Evolutionary conservation across 2,329 filamentous ascomycete genomes (phyloP).

Genomic region (Aphanoascus verrucosus): DNA sequence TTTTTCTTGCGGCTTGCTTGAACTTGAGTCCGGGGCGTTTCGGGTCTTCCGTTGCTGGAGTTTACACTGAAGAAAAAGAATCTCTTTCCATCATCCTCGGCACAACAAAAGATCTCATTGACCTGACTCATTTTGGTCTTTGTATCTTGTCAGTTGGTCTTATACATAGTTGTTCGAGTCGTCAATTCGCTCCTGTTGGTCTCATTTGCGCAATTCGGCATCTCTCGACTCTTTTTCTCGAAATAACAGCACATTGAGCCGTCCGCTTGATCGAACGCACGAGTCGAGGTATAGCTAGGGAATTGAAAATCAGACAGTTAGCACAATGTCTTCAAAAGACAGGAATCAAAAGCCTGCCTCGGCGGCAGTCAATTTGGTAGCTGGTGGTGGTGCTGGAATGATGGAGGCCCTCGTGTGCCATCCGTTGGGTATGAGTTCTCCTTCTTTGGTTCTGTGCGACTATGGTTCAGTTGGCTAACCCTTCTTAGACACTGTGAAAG

Average conservation of each 20-base stretch:
- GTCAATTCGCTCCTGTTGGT: not conserved
- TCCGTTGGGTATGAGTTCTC: conserved; percentile 60
- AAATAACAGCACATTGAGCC: not conserved
- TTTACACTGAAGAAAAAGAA: conserved; percentile 2
- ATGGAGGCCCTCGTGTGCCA: conserved; percentile 97
- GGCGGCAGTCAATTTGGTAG: conserved; percentile 76
- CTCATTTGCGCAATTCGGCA: not conserved
- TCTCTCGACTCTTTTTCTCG: not conserved
- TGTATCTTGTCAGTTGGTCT: conserved; percentile 3
- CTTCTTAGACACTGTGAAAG: conserved; percentile 79
- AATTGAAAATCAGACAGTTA: not conserved
- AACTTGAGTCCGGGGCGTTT: conserved; percentile 3
- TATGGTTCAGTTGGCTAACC: conserved; percentile 18
- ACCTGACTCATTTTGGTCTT: conserved; percentile 2
- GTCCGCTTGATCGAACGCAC: not conserved
- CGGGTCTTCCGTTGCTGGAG: conserved; percentile 1
- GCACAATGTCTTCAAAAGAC: conserved; percentile 11
- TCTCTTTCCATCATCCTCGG: conserved; percentile 4
- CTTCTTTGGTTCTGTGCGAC: not conserved
- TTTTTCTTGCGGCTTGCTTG: not conserved
- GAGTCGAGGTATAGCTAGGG: not conserved
- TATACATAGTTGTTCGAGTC: not conserved
- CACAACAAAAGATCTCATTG: not conserved
- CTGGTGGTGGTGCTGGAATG: conserved; percentile 94
- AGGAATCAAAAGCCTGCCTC: conserved; percentile 56